Evolutionary conservation across 805 yeast genomes (phyloP).

Genomic region (Starmerella bacillaris): DNA sequence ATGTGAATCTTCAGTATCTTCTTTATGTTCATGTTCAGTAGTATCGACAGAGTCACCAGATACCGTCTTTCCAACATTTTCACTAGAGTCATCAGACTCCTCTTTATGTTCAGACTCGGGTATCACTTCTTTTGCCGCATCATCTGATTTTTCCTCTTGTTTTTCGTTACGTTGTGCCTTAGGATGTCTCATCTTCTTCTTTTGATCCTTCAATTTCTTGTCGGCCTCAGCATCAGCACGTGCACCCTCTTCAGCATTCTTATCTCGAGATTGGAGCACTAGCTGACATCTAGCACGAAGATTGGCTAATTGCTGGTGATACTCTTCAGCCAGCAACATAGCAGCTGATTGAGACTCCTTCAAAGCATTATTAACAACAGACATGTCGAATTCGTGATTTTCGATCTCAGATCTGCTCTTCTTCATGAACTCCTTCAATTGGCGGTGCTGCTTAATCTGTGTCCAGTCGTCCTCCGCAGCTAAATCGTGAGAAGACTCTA

Average conservation of each 20-base stretch:
- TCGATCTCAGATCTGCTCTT: slow-evolving; percentile 12
- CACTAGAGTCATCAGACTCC: not conserved
- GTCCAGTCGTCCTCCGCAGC: slow-evolving; percentile 16
- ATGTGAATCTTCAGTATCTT: not conserved
- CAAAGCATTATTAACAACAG: slow-evolving; percentile 14
- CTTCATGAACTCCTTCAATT: slow-evolving; percentile 14
- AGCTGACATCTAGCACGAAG: slow-evolving; percentile 16
- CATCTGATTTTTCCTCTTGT: not conserved
- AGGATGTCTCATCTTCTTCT: not conserved
- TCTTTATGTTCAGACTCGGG: not conserved
- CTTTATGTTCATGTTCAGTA: not conserved
- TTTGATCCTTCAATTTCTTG: not conserved
- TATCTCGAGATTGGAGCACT: slow-evolving; percentile 14
- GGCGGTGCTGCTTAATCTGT: slow-evolving; percentile 13
- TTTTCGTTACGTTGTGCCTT: too few relatives aligned
- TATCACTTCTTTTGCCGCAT: not conserved
- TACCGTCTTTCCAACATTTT: not conserved
- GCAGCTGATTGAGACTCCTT: slow-evolving; percentile 18
- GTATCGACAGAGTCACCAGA: not conserved
- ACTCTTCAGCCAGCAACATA: slow-evolving; percentile 16
- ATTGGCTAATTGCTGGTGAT: slow-evolving; percentile 10
- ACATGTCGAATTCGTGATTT: slow-evolving; percentile 15
- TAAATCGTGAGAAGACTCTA: slow-evolving; percentile 17
- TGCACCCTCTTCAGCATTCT: not conserved
- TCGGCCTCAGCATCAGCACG: slow-evolving; percentile 2